Evolutionary conservation across 768 basidiomycete species (phyloP).

Genomic region (Mycena amicta): DNA sequence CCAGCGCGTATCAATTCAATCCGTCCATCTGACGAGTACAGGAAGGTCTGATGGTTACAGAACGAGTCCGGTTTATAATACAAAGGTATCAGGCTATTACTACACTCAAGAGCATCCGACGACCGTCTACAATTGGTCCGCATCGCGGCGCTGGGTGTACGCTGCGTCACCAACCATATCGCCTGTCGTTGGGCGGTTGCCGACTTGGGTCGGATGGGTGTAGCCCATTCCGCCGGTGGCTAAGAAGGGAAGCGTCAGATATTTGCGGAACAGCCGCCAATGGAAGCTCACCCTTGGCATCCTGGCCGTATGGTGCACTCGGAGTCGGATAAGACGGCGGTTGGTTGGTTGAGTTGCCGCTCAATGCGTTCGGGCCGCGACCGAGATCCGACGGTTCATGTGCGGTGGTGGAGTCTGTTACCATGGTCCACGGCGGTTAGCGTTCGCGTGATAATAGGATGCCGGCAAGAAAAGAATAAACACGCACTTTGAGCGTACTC

Average conservation of each 20-base stretch:
- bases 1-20: no score
- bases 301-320: slow-evolving; percentile 5
- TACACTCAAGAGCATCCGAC: not conserved
- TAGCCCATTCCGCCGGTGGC: slow-evolving; percentile 6
- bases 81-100: not conserved
- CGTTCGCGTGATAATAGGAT: not conserved
- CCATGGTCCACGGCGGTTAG: not conserved
- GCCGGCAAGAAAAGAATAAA: not conserved
- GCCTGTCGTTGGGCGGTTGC: slow-evolving; percentile 5
- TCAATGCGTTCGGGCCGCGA: slow-evolving; percentile 9
- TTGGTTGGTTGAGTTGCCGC: slow-evolving; percentile 3
- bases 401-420: slow-evolving; percentile 15
- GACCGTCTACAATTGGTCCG: slow-evolving; percentile 2
- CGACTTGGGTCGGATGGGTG: slow-evolving; percentile 16
- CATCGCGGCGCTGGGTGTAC: slow-evolving; percentile 13
- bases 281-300: slow-evolving; percentile 3
- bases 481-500: slow-evolving; percentile 19
- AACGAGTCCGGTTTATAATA: no score
- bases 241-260: no score
- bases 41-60: no score
- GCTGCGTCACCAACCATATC: slow-evolving; percentile 5
- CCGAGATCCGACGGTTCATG: slow-evolving; percentile 11
- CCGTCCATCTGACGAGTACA: no score
- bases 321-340: slow-evolving; percentile 9
- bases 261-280: no score